Evolutionary conservation across 805 yeast genomes (phyloP).

Genomic region (Tetrapisispora pingtungensis): DNA sequence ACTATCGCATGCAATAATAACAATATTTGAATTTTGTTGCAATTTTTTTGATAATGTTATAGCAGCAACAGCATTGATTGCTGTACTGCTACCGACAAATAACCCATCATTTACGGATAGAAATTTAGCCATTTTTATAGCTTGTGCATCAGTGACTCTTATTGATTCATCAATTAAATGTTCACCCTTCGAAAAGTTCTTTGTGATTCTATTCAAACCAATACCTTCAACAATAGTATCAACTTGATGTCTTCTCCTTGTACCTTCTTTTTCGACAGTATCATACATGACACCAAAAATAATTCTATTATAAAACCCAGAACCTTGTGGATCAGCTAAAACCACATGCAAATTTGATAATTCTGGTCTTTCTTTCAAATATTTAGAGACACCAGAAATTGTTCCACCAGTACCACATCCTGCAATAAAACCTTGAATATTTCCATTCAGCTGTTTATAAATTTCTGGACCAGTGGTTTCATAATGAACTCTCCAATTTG

Average conservation of each 20-base stretch:
- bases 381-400: conserved; percentile 80
- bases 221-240: conserved; percentile 93
- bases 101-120: conserved; percentile 77
- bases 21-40: conserved; percentile 57
- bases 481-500: conserved; percentile 81
- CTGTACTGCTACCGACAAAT: conserved; percentile 89
- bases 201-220: conserved; percentile 79
- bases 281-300: conserved; percentile 93
- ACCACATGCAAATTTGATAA: conserved; percentile 38
- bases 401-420: conserved; percentile 99
- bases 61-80: conserved; percentile 89
- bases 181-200: conserved; percentile 69
- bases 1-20: conserved; percentile 84
- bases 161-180: conserved; percentile 64
- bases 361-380: conserved; percentile 50
- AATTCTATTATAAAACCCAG: conserved; percentile 78
- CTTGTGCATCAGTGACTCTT: conserved; percentile 70
- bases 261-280: conserved; percentile 79
- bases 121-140: conserved; percentile 79
- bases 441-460: conserved; percentile 56
- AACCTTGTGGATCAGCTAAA: conserved; percentile 93
- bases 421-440: conserved; percentile 66
- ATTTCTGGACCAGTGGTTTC: conserved; percentile 88
- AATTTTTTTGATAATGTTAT: conserved; percentile 41
- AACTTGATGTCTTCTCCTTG: conserved; percentile 89